Percentiles rank a stretch among this genome's conserved stretches.
Evolutionary conservation across 2,329 filamentous ascomycete species (phyloP).

Genomic region (Aureobasidium sp.): DNA sequence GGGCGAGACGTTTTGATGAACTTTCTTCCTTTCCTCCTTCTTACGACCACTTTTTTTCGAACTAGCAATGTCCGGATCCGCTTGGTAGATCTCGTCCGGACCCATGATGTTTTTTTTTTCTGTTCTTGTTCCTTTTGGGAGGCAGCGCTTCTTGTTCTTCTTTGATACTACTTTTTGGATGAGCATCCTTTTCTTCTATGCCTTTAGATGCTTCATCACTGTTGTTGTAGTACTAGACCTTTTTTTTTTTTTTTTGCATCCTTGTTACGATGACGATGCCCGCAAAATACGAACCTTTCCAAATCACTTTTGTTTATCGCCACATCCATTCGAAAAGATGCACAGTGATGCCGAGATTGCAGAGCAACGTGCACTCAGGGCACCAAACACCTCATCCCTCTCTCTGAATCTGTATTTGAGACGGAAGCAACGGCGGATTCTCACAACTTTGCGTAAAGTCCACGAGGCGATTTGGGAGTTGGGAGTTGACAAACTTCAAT

Average conservation of each 20-base stretch:
- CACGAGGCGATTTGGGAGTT: too few relatives aligned
- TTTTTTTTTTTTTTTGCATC: not conserved
- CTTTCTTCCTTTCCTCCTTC: not conserved
- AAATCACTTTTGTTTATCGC: not conserved
- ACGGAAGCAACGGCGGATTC: too few relatives aligned
- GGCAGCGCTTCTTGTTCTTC: not conserved
- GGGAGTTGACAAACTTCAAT: too few relatives aligned
- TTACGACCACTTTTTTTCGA: not conserved
- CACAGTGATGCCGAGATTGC: not conserved
- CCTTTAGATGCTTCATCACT: not conserved
- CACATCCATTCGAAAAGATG: not conserved
- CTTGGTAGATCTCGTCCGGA: not conserved
- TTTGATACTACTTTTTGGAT: not conserved
- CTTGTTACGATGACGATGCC: not conserved
- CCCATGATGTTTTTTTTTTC: not conserved
- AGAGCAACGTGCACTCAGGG: too few relatives aligned
- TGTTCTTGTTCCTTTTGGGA: not conserved
- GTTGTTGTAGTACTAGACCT: not conserved
- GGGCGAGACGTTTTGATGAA: slow-evolving; percentile 26
- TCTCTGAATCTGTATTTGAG: too few relatives aligned
- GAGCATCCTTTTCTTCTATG: not conserved
- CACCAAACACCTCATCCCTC: too few relatives aligned
- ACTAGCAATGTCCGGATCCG: not conserved
- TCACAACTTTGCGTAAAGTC: too few relatives aligned
- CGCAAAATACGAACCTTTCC: not conserved